These are phyloP conservation scores for Rutstroemia sp. DNA, from an alignment of 2,329 filamentous ascomycete species.

Conservation along the genomic window DNA sequence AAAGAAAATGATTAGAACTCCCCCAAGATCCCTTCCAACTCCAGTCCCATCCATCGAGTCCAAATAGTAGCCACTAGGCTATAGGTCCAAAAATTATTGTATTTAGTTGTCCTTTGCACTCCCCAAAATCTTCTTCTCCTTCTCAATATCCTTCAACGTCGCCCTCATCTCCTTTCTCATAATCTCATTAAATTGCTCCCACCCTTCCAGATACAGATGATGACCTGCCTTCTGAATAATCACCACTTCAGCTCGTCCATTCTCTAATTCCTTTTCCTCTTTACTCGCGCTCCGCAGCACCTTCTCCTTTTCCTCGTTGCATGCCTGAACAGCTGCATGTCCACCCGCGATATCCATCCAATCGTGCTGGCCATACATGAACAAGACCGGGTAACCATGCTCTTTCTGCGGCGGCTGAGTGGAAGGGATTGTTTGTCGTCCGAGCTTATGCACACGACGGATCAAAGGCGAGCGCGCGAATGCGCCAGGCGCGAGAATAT, in stretches of 20 bases:
- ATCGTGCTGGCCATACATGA: conserved; percentile 97
- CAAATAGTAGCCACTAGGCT: no score
- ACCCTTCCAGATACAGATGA: conserved; percentile 65
- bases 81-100: no score
- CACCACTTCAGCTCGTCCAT: conserved; percentile 74
- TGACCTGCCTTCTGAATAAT: conserved; percentile 67
- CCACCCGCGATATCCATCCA: conserved; percentile 97
- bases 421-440: conserved; percentile 51
- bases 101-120: not conserved
- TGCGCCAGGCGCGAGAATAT: conserved; percentile 87
- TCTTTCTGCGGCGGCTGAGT: conserved; percentile 19
- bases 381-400: conserved; percentile 71
- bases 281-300: conserved; percentile 53
- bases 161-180: conserved; percentile 61
- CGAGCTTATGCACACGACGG: conserved; percentile 76
- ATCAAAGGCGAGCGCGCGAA: conserved; percentile 86
- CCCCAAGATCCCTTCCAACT: not conserved
- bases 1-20: not conserved
- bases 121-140: not conserved
- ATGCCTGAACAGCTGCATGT: conserved; percentile 68
- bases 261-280: conserved; percentile 64
- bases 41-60: not conserved
- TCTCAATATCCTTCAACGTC: conserved; percentile 22
- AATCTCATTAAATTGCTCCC: conserved; percentile 61
- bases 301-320: conserved; percentile 59